Base-by-base conservation (phyloP, 768 basidiomycete genomes). In the Rhizopogon salebrosus region DNA sequence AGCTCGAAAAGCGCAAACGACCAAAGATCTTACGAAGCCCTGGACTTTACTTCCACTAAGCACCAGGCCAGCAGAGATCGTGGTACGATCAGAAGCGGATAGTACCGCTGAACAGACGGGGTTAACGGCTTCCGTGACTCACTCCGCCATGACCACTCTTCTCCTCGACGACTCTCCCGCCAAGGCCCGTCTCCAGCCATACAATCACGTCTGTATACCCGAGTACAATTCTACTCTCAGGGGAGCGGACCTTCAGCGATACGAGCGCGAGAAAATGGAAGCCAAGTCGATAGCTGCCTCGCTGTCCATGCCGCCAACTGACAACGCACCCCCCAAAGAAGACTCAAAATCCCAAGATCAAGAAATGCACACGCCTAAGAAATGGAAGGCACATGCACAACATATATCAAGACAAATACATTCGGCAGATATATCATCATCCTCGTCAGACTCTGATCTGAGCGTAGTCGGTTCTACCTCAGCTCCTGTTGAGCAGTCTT, bases 121-220 rank as follows among this genome's bases (percentile, higher is more conserved):
- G 38, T 14, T 36, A 29, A 29, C 22, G 10, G 23, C 56, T 38
- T 31, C 31, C 10, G 10, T 51, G 23, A 38, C 40, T 1, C 79
- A 78, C 56, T 78, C 78, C 2, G 72, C 76, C 5, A 53, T 70
- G 14, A 75, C 77, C 5, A 82, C 79, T 3, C 63, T 81, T 20
- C 68, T 81, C 24, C 64, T 81, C 10, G 79, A 81, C 54, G 80
- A 81, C 57, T 80, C 80, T 13, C 71, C 73, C 24, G 68, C 66
- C 54, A 81, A 81, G 58, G 80, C 86, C 0, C 75, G 71, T 26
- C 72, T 86, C 14, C 91, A 93, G 62, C 91, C 90, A 0, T 87
- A 80, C 71, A 93, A 89, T 62, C 91, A 93, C 62, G 69, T 92
- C 20, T 89, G 85, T 61, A 77, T 92, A 57, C 75, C 70, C 9